phyloP scores from a whole-genome alignment of 257 asterid species.

The Fraxinus americana region DNA sequence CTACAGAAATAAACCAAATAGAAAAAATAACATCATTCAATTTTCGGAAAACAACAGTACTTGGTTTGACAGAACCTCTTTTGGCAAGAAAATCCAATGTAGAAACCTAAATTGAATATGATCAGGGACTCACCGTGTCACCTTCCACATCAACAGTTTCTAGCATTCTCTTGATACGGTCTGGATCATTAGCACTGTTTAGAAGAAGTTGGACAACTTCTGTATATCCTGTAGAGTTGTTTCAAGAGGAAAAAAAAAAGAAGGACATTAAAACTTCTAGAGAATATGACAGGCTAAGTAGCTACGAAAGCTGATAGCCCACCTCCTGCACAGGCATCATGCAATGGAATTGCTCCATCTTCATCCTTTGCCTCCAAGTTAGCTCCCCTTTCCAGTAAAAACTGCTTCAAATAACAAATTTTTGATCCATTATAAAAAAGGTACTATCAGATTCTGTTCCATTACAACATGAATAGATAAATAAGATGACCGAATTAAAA shows the following conservation, averaged over 20 bases:
- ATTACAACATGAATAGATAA: conserved; percentile 80
- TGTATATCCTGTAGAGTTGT: conserved; percentile 53
- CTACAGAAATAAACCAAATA: conserved; percentile 33
- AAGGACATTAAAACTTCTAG: not conserved
- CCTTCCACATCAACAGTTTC: conserved; percentile 78
- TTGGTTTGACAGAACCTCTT: not conserved
- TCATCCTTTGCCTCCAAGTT: conserved; percentile 71
- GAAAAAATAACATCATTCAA: conserved; percentile 4
- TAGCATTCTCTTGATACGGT: conserved; percentile 60
- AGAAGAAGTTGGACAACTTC: conserved; percentile 65
- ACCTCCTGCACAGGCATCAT: conserved; percentile 97
- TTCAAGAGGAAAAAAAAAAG: conserved; percentile 2
- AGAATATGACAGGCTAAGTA: conserved; percentile 4
- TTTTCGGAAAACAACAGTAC: not conserved
- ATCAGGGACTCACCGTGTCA: conserved; percentile 59
- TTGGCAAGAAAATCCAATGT: not conserved
- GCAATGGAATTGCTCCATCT: conserved; percentile 81
- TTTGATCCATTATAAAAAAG: too few relatives aligned
- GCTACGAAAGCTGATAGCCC: not conserved
- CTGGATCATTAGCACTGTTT: conserved; percentile 47
- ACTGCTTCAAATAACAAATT: conserved; percentile 36
- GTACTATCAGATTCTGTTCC: too few relatives aligned
- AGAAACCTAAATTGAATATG: not conserved
- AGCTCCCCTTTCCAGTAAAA: conserved; percentile 76
- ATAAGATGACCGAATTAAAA: not conserved